Evolutionary conservation across 768 basidiomycete species (phyloP), one percentile per base, ranked within the genome.

Genomic region (Tricholoma hemisulphureum): DNA sequence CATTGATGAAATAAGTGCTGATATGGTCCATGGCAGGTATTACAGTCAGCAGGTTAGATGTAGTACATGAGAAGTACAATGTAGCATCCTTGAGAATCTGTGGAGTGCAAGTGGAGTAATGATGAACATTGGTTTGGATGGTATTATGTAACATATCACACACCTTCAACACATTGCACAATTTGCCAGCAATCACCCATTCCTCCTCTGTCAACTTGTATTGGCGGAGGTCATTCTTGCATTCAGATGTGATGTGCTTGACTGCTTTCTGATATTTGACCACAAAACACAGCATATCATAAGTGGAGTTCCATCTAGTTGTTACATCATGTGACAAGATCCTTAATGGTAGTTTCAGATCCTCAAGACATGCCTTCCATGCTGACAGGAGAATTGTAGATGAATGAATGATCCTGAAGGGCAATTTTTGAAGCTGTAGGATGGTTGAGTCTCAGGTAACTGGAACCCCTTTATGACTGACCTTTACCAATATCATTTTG

Each of bases 271-370:
- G 6, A 28, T 46, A 46, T 4, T 21, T 23, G 24, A 46, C 28
- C 1, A 14, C 13, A 16, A 46, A 46, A 16, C 11, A 26, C 9
- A 46, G 11, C 45, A 46, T 46, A 26, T 46, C 14, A 14, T 46
- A 46, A 0, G 45, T 75, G 5, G 70, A 75, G 43, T 77, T 75
- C 77, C 75, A 78, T 0, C 68, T 58, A 0, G 75, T 77, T 2
- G 55, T 21, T 1, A 80, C 71, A 57, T 81, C 73, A 2, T 70
- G 65, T 1, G 76, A 76, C 61, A 78, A 73, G 14, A 69, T 64
- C 2, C 62, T 56, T 0, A n/a, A 9, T 0, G 45, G 8, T 2
- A 73, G 49, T 0, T 62, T 35, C 6, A 58, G 43, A 1, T 63
- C 56, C 2, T 61, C 10, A 0, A 73, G 45, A 5, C 45, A 56